Base-by-base conservation (phyloP, 2,329 filamentous ascomycete genomes). In the Cercospora citrullina region DNA sequence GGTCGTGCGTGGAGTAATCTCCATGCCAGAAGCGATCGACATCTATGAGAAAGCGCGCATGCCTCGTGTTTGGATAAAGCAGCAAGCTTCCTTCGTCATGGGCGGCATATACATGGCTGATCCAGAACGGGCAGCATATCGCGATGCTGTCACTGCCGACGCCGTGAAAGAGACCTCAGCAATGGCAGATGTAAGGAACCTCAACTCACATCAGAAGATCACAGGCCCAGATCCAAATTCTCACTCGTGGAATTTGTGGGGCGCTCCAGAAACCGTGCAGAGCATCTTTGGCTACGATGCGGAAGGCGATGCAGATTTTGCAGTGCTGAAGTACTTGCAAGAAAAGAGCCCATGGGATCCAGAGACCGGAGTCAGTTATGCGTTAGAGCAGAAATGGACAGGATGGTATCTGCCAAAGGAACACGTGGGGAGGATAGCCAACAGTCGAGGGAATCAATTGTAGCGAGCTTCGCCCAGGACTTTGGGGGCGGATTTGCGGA, bases 21-120 rank as follows among this genome's bases (percentile, higher is more conserved):
- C 59, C 14, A 68, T 82, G 1, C 55, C 68, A 12, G 77, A 80
- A 45, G 80, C 79, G 0, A 71, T 81, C 23, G 59, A 71, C 3
- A 70, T 82, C 23, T 82, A 81, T 63, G 80, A 82, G 71, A 73
- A 77, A 48, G 77, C 77, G 57, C 75, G 80, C 28, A 82, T 82
- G 78, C 80, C 80, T 8, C 79, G 79, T 68, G 81, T 77, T 4
- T 80, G 76, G 66, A 72, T 72, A n/a, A 82, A 82, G 68, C 79
- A 81, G 71, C 79, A 82, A 68, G 74, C 78, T 2, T 80, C 76
- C 1, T 80, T 79, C 63, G 55, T 79, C 28, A 80, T 77, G 67
- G 78, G 79, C 8, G 67, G 68, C 9, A 63, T 72, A 9, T 70
- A 69, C 78, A 78, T 78, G 76, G 78, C 36, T 62, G 77, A 48